These are phyloP conservation scores for Boletus rufocinnamomeus DNA, from an alignment of 768 basidiomycete genomes.

Conservation along the genomic window DNA sequence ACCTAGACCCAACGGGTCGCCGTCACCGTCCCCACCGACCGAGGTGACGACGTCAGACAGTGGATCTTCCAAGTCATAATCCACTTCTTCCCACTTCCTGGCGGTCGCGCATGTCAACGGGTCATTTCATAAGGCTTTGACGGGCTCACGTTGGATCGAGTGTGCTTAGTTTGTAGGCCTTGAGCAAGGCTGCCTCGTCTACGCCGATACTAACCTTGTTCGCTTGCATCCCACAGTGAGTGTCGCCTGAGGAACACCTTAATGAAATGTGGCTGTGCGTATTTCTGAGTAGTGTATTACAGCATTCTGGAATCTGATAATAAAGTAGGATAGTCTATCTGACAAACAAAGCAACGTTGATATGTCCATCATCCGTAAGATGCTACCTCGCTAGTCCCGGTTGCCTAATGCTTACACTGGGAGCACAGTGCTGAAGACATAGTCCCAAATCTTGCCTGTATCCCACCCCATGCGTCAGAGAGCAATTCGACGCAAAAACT, in stretches of 20 bases:
- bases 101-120: conserved; percentile 8
- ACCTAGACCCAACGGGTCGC: conserved; percentile 82
- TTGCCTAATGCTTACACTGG: conserved; percentile 45
- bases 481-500: background rate
- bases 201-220: conserved; percentile 67
- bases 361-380: conserved; percentile 1
- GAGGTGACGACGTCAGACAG: conserved; percentile 69
- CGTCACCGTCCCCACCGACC: conserved; percentile 57
- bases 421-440: conserved; percentile 83
- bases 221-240: conserved; percentile 17
- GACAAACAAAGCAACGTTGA: conserved; percentile 14
- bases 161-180: conserved; percentile 82
- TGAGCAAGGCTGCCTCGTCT: conserved; percentile 82
- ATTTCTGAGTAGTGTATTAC: conserved; percentile 6
- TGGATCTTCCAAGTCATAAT: conserved; percentile 80
- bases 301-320: background rate
- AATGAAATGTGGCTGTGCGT: conserved; percentile 19
- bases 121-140: background rate
- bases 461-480: conserved; percentile 2
- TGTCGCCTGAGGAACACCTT: background rate
- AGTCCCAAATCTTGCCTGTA: conserved; percentile 90
- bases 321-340: conserved; percentile 12
- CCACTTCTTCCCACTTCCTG: conserved; percentile 89
- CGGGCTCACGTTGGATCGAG: conserved; percentile 70
- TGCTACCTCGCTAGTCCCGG: background rate